Base-by-base conservation (phyloP, 2,329 filamentous ascomycete genomes). In the Harringtonia aguacate region DNA sequence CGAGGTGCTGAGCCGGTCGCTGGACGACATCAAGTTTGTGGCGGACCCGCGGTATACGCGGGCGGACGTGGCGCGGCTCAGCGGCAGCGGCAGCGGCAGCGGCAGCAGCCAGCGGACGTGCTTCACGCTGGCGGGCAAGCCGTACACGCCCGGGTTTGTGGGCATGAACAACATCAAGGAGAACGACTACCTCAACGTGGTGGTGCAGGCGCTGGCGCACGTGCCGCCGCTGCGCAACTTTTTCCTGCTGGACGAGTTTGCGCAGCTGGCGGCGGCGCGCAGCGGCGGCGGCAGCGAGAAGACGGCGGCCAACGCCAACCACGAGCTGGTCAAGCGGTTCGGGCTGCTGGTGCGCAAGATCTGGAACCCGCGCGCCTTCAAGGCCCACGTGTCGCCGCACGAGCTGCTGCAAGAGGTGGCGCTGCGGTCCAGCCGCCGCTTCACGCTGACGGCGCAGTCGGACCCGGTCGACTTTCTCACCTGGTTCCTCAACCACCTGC, bases 111-210 rank as follows among this genome's bases (percentile, higher is more conserved):
- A n/a, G n/a, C n/a, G n/a, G n/a, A n/a, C 68, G 17, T 77, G 79
- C 36, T 88, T 82, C 75, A 90, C 94, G 56, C 72, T 97, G 35
- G 72, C 73, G 40, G 87, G 87, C 50, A 86, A 84, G 62, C 79
- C 84, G 59, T 98, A 98, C 65, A 82, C 82, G 52, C 92, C 92
- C 18, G 90, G 92, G 7, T 98, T 89, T 60, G 87, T 98, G 48
- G 92, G 92, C 52, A 94, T 98, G 86, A 98, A 98, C 73, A 98
- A 98, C 66, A 95, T 98, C 72, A 98, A 98, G 64, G 87, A 92
- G 46, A 98, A 98, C 66, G 92, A 98, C 68, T 98, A 98, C 66
- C 75, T 97, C 58, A 98, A 98, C 59, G 90, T 95, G 22, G 77
- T 95, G 4, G 83, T 94, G 39, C 92, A 98, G 62, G 83, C 89